phyloP scores from a whole-genome alignment of 176 grass and related monocot genomes.

The Zoysia japonica region DNA sequence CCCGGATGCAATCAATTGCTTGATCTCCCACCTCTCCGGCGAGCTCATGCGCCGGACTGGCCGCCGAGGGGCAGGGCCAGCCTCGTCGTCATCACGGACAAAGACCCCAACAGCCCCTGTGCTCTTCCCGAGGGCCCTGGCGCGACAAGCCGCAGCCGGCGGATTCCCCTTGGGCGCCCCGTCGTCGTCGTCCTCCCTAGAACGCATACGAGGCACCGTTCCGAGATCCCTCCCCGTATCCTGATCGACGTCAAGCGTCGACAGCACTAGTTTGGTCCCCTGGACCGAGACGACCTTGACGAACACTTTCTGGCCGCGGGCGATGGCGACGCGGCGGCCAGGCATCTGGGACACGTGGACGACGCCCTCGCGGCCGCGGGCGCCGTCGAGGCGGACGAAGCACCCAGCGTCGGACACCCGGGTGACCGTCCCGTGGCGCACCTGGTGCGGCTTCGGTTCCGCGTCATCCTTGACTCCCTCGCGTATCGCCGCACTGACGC shows the following conservation, averaged over 20 bases:
- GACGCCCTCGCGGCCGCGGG: conserved; percentile 65
- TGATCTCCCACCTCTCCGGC: conserved; percentile 74
- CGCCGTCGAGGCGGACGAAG: conserved; percentile 60
- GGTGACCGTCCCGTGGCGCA: conserved; percentile 58
- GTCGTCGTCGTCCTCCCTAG: conserved; percentile 23
- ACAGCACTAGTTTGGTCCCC: conserved; percentile 55
- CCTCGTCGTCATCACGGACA: conserved; percentile 46
- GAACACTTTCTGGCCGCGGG: conserved; percentile 64
- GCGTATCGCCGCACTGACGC: not conserved
- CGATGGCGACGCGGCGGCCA: conserved; percentile 31
- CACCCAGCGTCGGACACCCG: conserved; percentile 60
- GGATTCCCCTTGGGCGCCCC: conserved; percentile 36
- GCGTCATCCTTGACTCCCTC: conserved; percentile 15
- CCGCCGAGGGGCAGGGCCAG: conserved; percentile 12
- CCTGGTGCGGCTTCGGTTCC: conserved; percentile 55
- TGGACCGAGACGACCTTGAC: conserved; percentile 67
- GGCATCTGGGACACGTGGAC: conserved; percentile 73
- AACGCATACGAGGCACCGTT: conserved; percentile 28
- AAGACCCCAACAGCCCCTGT: conserved; percentile 56
- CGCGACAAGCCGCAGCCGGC: not conserved
- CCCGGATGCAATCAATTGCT: conserved; percentile 74
- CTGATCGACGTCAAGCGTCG: conserved; percentile 72
- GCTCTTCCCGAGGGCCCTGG: conserved; percentile 18
- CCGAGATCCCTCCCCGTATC: conserved; percentile 59
- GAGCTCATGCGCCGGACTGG: conserved; percentile 68